Evolutionary conservation across 768 basidiomycete species (phyloP), one percentile per base, ranked within the genome.

Genomic region (Phlebiopsis flavidoalba): DNA sequence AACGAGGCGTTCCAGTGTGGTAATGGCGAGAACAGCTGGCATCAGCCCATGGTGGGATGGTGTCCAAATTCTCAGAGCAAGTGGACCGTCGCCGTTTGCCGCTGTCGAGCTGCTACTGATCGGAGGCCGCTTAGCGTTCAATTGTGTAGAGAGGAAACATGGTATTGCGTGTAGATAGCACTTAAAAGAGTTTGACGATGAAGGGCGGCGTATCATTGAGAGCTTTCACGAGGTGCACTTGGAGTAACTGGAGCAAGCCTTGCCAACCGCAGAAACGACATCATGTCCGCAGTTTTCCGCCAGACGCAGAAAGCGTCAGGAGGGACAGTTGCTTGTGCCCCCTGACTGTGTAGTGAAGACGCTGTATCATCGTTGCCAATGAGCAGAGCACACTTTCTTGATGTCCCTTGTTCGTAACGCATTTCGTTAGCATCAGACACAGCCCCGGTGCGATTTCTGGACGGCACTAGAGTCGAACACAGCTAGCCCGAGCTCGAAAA

Each of bases 161-260:
- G 85, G 85, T 83, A 85, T 60, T 86, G 83, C 70, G 78, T 87
- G 37, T 87, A 83, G 83, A 85, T 84, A n/a, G 78, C 77, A 26
- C 75, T 85, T 61, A 74, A 78, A n/a, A 22, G 85, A 86, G 62
- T 75, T 79, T 60, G 79, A 84, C 66, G 68, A 72, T 33, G 53
- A 63, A 14, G 67, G 60, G 64, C 63, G 21, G 58, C 73, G 65
- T 66, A 68, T 66, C 60, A 86, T 84, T 67, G 77, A 82, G 63
- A 85, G 78, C 67, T 87, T 82, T 69, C 78, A 81, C 60, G 85
- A 86, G 63, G 82, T 85, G 21, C 85, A 84, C 66, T 71, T 86
- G 48, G 77, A 82, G 55, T 71, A 69, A 55, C 70, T 82, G 47
- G 75, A 77, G 37, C 75, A 75, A 53, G 24, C 40, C 26, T 31